Evolutionary conservation across 108 stramenopile genomes (phyloP), one percentile per base, ranked within the genome.

Genomic region (Schizochytrium sp.): DNA sequence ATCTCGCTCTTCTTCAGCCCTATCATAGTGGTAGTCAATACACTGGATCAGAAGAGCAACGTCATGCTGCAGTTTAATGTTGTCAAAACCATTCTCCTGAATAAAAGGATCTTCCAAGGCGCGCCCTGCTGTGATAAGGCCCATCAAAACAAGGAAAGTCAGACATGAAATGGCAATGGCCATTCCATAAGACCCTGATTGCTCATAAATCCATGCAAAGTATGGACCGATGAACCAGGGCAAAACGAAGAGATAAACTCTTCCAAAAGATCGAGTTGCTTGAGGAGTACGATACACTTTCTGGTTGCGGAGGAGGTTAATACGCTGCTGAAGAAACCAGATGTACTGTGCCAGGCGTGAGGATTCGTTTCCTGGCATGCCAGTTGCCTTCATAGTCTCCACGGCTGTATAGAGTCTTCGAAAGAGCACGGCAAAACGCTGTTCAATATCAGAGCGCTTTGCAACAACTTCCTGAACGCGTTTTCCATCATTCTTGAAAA

Each of bases 161-260:
- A 83, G 76, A 42, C 50, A 49, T 5, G 50, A 55, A 3, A 83
- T 49, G 15, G 76, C 76, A 0, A 83, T 47, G n/a, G 76, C 76
- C 47, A 83, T 55, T 5, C 76, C 76, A 53, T 55, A 55, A 42
- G 49, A 55, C 8, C 10, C 76, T 10, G 76, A 38, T 40, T 55
- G 12, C 47, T 83, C 53, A 53, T 83, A 83, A 53, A 83, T 53
- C 76, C 76, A 83, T n/a, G 50, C 76, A 83, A 83, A 83, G 40
- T 83, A 83, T 0, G 76, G 76, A 2, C 76, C 76, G 28, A 83
- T n/a, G 28, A 83, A 83, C 76, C 76, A 83, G 50, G 76, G 76
- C 76, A 83, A 28, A 0, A 83, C 53, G 40, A 83, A 83, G 3
- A 83, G 50, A 28, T 83, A 83, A 28, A 83, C 76, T 17, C 76